A percentile compares a stretch with the other conserved stretches of the same genome.
Conservation (phyloP, 805 yeast genomes). For the Candida pseudofarinosa region DNA sequence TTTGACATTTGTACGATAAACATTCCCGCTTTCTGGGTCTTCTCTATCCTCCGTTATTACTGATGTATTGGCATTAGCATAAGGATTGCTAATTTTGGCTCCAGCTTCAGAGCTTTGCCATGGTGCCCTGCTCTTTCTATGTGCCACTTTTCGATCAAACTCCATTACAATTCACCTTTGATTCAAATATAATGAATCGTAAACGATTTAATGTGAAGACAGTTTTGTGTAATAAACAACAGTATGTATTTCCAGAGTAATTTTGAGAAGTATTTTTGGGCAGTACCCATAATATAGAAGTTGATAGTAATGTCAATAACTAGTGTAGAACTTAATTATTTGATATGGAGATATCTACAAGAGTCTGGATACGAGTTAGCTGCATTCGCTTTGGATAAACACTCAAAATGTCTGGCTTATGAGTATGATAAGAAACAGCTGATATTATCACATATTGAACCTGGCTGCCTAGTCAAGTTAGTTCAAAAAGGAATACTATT, state of each 20-base stretch:
- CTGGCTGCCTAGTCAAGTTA: conserved; percentile 76
- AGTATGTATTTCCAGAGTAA: background rate
- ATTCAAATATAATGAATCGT: background rate
- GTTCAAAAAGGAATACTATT: conserved; percentile 85
- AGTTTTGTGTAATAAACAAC: background rate
- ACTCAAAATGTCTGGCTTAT: conserved; percentile 55
- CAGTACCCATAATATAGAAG: background rate
- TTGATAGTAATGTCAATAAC: conserved; percentile 62
- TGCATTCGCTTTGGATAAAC: conserved; percentile 77
- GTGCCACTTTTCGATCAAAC: conserved; percentile 22
- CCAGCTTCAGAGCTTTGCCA: conserved; percentile 26
- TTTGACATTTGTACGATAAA: conserved; percentile 9
- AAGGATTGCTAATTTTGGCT: conserved; percentile 20
- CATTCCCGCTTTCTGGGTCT: conserved; percentile 13
- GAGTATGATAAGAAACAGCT: conserved; percentile 42
- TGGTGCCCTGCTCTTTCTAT: conserved; percentile 41
- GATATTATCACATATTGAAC: conserved; percentile 50
- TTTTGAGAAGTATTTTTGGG: background rate
- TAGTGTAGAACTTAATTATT: conserved; percentile 80
- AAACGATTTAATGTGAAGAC: background rate
- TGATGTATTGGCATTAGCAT: conserved; percentile 21
- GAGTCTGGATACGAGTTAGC: conserved; percentile 77
- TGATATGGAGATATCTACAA: conserved; percentile 89
- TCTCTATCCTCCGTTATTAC: conserved; percentile 4
- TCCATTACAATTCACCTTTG: conserved; percentile 22